Base-by-base conservation (phyloP, 2,329 filamentous ascomycete species). In the Hortaea werneckii region DNA sequence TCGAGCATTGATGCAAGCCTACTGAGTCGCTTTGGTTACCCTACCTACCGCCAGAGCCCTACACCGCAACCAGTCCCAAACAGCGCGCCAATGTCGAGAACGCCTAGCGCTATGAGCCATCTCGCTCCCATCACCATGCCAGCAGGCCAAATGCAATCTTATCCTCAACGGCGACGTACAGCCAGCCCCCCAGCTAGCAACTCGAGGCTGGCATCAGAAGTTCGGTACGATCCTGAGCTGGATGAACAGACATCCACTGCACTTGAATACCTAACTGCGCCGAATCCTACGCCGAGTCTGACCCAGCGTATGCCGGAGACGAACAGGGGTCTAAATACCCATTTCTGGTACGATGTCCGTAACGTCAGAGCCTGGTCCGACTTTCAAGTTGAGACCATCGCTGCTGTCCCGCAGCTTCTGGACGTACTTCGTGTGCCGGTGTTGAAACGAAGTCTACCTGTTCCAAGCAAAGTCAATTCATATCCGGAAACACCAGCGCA, bases 281-380 rank as follows among this genome's bases (percentile, higher is more conserved):
- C 85, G 49, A 95, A 94, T 61, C 88, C 89, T 13, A 82, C 87
- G 20, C 84, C 89, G 12, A 83, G 83, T 37, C 73, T 95, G 30
- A 87, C 94, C 34, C 83, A 83, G 59, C 85, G 83, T 54, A 55
- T 55, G 30, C 78, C 90, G 54, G 85, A 83, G 49, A 82, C 83
- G 61, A 63, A 80, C 68, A 85, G 80, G 63, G 81, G 75, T 59
- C 77, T 75, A 66, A 83, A 77, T 58, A 87, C 83, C 64, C 82
- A 94, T 70, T 95, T 90, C 66, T 96, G 90, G 90, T 95, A 87
- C 85, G 90, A 96, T 60, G 77, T 94, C 48, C 85, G 90, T 55
- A 90, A 94, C 63, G 74, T 95, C 54, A 80, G 86, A 51, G 77
- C 80, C 50, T 95, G 90, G 90, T 77, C 77, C 43, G 77, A 79